A percentile compares a stretch with the other conserved stretches of the same genome.
phyloP scores from a whole-genome alignment of 202 grass and related monocot species.

The Panicum hallii region DNA sequence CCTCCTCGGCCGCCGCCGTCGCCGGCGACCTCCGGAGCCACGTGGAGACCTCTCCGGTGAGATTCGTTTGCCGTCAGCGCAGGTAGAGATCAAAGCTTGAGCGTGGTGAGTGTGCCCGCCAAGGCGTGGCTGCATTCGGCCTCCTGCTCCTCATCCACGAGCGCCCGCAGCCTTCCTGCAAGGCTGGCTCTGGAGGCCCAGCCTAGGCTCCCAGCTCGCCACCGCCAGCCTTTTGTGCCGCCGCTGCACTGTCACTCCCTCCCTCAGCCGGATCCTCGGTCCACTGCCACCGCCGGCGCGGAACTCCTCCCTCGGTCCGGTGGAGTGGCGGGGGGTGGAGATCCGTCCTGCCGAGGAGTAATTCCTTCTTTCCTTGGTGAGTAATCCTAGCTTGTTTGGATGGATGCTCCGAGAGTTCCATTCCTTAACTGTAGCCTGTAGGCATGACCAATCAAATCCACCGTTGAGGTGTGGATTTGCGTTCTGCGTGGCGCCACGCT shows the following conservation, averaged over 20 bases:
- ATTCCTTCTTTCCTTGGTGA: constrained; percentile 28
- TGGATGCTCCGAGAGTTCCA: not conserved
- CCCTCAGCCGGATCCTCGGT: not conserved
- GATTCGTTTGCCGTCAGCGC: not conserved
- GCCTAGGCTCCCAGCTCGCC: not conserved
- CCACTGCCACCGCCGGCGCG: not conserved
- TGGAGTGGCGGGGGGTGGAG: constrained; percentile 14
- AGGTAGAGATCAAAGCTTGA: not conserved
- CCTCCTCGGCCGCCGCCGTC: not conserved
- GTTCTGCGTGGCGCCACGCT: not conserved
- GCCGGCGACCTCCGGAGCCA: not conserved
- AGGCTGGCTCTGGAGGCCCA: not conserved
- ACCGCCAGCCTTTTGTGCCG: not conserved
- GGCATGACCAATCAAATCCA: not conserved
- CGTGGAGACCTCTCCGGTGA: constrained; percentile 8
- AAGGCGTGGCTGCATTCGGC: constrained; percentile 21
- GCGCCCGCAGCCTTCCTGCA: not conserved
- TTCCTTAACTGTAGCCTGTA: not conserved
- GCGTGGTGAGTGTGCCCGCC: not conserved
- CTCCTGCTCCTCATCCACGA: not conserved
- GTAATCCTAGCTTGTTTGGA: not conserved
- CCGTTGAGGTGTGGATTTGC: not conserved
- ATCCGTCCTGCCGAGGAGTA: not conserved
- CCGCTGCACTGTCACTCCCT: not conserved
- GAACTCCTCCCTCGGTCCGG: not conserved